These are phyloP conservation scores for Boletus pseudopeckii DNA, from an alignment of 768 basidiomycete genomes.

Conservation along the genomic window DNA sequence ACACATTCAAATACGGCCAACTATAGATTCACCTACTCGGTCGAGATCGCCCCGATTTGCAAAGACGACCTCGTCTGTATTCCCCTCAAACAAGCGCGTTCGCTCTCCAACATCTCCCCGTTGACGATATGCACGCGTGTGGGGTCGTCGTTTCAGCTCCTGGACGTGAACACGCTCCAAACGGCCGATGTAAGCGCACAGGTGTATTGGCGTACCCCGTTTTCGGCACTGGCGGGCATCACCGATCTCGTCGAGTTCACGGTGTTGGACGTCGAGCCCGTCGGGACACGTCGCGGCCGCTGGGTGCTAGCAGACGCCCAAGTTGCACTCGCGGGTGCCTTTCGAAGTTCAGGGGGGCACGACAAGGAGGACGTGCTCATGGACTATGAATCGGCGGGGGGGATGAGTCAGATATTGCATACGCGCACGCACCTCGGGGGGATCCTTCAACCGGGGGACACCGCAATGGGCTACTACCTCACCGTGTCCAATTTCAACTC, in stretches of 20 bases:
- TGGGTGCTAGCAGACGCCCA: constrained; percentile 86
- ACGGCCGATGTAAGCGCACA: constrained; percentile 72
- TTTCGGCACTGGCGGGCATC: constrained; percentile 77
- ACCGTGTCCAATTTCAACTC: constrained; percentile 92
- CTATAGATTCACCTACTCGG: constrained; percentile 96
- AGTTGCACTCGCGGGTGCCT: constrained; percentile 80
- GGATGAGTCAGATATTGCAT: constrained; percentile 80
- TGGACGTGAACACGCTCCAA: constrained; percentile 87
- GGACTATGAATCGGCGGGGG: constrained; percentile 59
- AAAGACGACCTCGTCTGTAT: constrained; percentile 97
- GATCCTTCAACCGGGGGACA: constrained; percentile 91
- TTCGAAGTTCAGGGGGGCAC: constrained; percentile 50
- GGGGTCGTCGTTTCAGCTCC: constrained; percentile 84
- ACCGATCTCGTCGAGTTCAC: constrained; percentile 93
- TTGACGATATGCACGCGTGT: constrained; percentile 87
- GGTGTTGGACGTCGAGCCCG: constrained; percentile 89
- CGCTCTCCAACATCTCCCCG: constrained; percentile 84
- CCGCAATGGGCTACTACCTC: constrained; percentile 87
- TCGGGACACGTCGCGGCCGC: constrained; percentile 65
- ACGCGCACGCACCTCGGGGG: constrained; percentile 96
- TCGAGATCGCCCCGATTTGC: constrained; percentile 95
- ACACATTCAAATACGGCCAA: constrained; percentile 91
- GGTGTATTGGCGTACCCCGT: constrained; percentile 90
- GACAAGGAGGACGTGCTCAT: constrained; percentile 50
- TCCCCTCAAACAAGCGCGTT: constrained; percentile 75